Evolutionary conservation across 1,139 yeast species (phyloP).

Genomic region (Protomyces inouyei): DNA sequence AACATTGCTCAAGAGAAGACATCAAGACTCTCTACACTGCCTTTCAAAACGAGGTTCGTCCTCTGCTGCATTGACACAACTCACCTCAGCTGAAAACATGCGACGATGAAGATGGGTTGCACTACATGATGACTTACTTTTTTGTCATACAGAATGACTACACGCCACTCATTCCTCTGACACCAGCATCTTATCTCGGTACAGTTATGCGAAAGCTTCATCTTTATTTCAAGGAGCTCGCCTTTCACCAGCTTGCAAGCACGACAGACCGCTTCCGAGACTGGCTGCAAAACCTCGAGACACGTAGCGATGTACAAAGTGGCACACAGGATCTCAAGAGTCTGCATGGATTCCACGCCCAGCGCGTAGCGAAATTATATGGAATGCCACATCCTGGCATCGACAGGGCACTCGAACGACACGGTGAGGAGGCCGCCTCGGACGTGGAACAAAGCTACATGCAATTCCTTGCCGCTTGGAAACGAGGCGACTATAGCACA

Average conservation of each 20-base stretch:
- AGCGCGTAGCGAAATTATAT: background rate
- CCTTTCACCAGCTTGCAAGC: background rate
- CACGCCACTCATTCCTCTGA: background rate
- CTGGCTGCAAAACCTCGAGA: background rate
- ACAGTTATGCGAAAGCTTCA: background rate
- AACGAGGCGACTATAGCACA: slow-evolving; percentile 62
- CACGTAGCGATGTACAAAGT: too few relatives aligned
- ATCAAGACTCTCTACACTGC: background rate
- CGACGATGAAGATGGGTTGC: background rate
- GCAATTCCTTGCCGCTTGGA: slow-evolving; percentile 51
- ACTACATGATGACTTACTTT: background rate
- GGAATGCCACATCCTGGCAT: background rate
- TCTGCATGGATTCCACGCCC: background rate
- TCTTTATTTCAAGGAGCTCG: background rate
- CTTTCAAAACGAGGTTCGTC: background rate
- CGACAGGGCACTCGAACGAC: background rate
- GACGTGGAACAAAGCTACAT: background rate
- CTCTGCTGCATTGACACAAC: background rate
- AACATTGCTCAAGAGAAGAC: background rate
- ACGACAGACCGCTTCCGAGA: background rate
- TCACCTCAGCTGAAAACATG: background rate
- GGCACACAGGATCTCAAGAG: background rate
- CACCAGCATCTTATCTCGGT: slow-evolving; percentile 1
- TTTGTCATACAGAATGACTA: background rate
- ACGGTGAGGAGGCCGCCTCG: background rate